A percentile compares a stretch with the other conserved stretches of the same genome.
Conservation (phyloP, 106 monocot species). For the Xerophyta viscosa region DNA sequence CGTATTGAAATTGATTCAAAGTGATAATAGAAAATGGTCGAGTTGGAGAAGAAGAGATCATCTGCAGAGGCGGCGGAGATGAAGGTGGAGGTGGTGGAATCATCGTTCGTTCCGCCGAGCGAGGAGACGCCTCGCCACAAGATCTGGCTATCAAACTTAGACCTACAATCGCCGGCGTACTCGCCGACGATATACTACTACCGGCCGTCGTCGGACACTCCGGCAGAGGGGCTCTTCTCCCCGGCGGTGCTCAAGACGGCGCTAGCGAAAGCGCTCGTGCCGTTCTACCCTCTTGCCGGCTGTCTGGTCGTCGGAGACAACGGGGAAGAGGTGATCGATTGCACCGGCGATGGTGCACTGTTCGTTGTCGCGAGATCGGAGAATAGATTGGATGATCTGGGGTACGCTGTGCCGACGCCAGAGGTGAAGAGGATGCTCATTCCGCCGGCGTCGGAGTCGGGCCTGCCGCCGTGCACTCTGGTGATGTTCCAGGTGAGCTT, state of each 20-base stretch:
- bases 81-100: conserved; percentile 15
- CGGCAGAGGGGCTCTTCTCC: conserved; percentile 8
- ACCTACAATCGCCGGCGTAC: conserved; percentile 4
- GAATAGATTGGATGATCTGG: conserved; percentile 24
- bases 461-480: conserved; percentile 2
- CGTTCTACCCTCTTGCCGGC: conserved; percentile 52
- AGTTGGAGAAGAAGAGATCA: neutral
- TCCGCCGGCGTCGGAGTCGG: conserved; percentile 3
- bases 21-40: neutral
- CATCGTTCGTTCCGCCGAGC: conserved; percentile 8
- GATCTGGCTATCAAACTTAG: conserved; percentile 20
- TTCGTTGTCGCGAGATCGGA: conserved; percentile 37
- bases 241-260: conserved; percentile 10
- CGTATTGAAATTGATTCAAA: no score
- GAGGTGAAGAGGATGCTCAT: conserved; percentile 22
- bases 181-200: conserved; percentile 19
- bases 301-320: conserved; percentile 13
- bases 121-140: conserved; percentile 8
- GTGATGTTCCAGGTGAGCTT: conserved; percentile 10
- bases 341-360: conserved; percentile 50
- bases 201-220: neutral
- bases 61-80: neutral
- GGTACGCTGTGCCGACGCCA: conserved; percentile 34
- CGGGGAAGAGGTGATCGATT: conserved; percentile 37
- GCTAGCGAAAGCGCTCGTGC: conserved; percentile 23